Evolutionary conservation across 108 stramenopile genomes (phyloP), one percentile per base, ranked within the genome.

Genomic region (Fragilaria crotonensis): DNA sequence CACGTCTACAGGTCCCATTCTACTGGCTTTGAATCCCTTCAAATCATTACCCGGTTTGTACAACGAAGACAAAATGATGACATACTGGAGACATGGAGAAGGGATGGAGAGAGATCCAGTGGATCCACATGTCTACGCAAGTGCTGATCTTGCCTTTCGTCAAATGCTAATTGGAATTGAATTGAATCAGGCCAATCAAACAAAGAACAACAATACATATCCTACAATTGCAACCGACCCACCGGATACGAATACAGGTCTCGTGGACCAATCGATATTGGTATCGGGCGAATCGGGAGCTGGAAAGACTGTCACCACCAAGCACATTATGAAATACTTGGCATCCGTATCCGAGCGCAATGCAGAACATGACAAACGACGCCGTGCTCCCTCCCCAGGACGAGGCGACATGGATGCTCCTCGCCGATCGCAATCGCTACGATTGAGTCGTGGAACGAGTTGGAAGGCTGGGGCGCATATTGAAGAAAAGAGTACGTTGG

Each of bases 11-110:
- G 93, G 94, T 30, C 80, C 89, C 28, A 93, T 95, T 48, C 64
- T 95, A 30, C 63, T 95, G 31, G 85, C 91, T 3, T 50, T 93
- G 44, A 95, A 95, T 66, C 94, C 94, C 0, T 95, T 88, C 80
- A 85, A 88, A 71, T 57, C 31, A 2, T 72, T 71, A 27, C 22
- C 44, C 5, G 45, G 33, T 7, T 23, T 81, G 59, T 81, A 81
- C 50, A 62, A 69, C 11, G 76, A 77, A 45, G 52, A 19, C 14
- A 56, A 64, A 4, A 81, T 77, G 80, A 59, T 61, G 36, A 56
- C 56, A 17, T 81, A 77, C 61, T 75, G 75, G 73, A 53, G 63
- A 9, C 30, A 54, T 48, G 76, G 79, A 30, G 78, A 76, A 60
- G 19, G 25, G 17, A 22, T 18, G 26, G 3, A 11, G 32, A 29